A percentile compares a stretch with the other conserved stretches of the same genome.
These are phyloP conservation scores for Suillus plorans DNA, from an alignment of 768 basidiomycete species.

Conservation along the genomic window DNA sequence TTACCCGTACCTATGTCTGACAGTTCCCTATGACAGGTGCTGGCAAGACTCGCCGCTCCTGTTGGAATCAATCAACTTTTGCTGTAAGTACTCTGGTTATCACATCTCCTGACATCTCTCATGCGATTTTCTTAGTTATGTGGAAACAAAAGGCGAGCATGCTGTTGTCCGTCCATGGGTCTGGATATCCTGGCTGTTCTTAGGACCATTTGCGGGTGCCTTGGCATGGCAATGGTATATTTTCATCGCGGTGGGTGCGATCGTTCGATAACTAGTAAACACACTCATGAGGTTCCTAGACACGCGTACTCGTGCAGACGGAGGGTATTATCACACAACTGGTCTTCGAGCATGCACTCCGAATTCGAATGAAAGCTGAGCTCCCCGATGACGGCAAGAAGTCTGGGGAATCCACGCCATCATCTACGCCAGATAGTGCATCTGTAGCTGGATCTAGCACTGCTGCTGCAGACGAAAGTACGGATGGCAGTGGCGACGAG, in stretches of 20 bases:
- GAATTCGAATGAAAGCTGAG: constrained; percentile 43
- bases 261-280: constrained; percentile 7
- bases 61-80: constrained; percentile 33
- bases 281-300: constrained; percentile 20
- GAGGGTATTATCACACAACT: constrained; percentile 55
- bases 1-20: background rate
- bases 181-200: constrained; percentile 56
- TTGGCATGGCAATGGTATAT: constrained; percentile 55
- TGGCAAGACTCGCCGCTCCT: constrained; percentile 26
- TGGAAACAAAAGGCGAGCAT: constrained; percentile 52
- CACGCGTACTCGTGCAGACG: constrained; percentile 44
- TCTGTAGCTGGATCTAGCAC: constrained; percentile 14
- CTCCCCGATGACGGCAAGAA: constrained; percentile 14
- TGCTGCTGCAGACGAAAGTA: constrained; percentile 10
- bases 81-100: constrained; percentile 15
- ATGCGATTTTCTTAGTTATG: constrained; percentile 41
- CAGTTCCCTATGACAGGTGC: constrained; percentile 8
- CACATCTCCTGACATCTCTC: background rate
- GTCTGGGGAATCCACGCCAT: background rate
- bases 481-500: constrained; percentile 7
- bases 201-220: constrained; percentile 44
- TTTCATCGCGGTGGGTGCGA: constrained; percentile 30
- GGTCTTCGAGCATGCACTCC: constrained; percentile 56
- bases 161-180: constrained; percentile 63
- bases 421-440: constrained; percentile 11